Base-by-base conservation (phyloP, 1,284 basidiomycete genomes). In the Lentinus polychrous region DNA sequence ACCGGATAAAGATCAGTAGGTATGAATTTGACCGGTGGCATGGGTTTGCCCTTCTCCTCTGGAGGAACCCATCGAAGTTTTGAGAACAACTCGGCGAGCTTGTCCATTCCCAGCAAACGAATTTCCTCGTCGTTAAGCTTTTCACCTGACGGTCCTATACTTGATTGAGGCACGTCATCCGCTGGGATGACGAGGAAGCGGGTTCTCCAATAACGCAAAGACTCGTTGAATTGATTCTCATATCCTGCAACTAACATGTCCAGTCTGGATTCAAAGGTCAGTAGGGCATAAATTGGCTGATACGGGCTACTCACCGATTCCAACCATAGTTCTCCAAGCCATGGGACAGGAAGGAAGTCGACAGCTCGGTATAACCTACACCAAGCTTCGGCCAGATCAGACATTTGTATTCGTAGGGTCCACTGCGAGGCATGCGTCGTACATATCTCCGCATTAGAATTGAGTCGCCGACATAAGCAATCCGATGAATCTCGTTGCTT, bases 181-280 rank as follows among this genome's bases (percentile, higher is more conserved):
- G 89, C 85, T 0, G 95, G 95, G 41, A 98, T 90, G 15, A 99
- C 81, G 20, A 98, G 78, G 61, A 97, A 96, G n/a, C 94, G 78
- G 0, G 94, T 96, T 5, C 94, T 79, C 91, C 94, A 98, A 62
- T 95, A 96, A 39, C 88, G 79, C 40, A 93, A 70, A 3, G 86
- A 86, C 49, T 91, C 83, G 57, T 83, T 85, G 61, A 92, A 83
- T 40, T 84, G 74, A 45, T 83, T 81, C 61, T 91, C 89, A 55
- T 93, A 91, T 1, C 91, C 91, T 3, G 89, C 89, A 8, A 93
- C 86, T 4, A 94, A 68, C 83, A 90, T 87, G 56, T 86, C 86
- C 52, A 87, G 64, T 51, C 83, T 86, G 52, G 1, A 5, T 1
- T 41, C 15, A 3, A 7, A 2, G 15, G 50, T 10, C 41, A 38